Evolutionary conservation across 345 rosid species (phyloP), one percentile per base, ranked within the genome.

Genomic region (Diplotaxis tenuifolia): DNA sequence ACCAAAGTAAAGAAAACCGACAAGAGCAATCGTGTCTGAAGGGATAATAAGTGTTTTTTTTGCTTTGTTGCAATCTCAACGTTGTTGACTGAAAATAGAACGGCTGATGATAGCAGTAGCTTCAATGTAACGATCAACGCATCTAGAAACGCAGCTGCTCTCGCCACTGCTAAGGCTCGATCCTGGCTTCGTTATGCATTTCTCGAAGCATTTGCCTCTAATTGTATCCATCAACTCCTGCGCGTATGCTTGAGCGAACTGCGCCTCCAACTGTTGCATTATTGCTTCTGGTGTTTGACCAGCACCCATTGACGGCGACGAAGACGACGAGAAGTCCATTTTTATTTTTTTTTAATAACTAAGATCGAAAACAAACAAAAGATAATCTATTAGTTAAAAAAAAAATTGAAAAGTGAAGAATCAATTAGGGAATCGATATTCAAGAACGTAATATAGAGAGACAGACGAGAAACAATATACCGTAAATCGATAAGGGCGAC

Each of bases 101-200:
- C 78, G 82, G 77, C 91, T 80, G 31, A 92, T 68, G 14, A 96
- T 88, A 14, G 89, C 94, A 7, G 98, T 89, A 62, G 99, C 99
- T 75, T 96, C 99, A 7, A 92, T 80, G 81, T 92, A 96, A 45
- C 98, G 98, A 69, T 96, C 99, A 72, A 96, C 92, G 25, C 99
- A 96, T 85, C 98, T 84, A 0, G 97, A 92, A 68, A 92, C 60
- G 79, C 99, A 96, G 81, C 96, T 96, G 65, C 96, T 92, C 77
- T 96, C 99, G 18, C 96, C 79, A 15, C 99, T 90, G 52, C 97
- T 78, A 14, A 96, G 81, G 80, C 97, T 92, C 3, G 99, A 89
- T 49, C 98, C 92, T 6, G 99, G 99, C 73, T 89, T 96, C 5
- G 94, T 77, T 72, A 96, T 82, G 38, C 99, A 96, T 78, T 87